These are phyloP conservation scores for Triangularia verruculosa DNA, from an alignment of 2,329 filamentous ascomycete genomes.

Conservation along the genomic window DNA sequence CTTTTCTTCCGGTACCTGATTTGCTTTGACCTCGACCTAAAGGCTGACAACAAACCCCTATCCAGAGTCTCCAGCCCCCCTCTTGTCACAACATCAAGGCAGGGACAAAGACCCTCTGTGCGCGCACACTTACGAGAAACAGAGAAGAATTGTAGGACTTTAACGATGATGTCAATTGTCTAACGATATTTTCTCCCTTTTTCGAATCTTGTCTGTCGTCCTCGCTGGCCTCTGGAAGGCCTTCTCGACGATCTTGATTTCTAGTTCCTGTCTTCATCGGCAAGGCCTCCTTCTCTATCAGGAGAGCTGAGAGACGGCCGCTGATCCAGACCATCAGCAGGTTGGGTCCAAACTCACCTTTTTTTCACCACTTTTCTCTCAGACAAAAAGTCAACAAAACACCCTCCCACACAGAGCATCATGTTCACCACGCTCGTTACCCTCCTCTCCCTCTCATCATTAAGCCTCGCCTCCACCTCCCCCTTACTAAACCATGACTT, in stretches of 20 bases:
- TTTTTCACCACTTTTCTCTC: not conserved
- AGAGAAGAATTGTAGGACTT: not conserved
- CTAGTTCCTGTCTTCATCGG: no score
- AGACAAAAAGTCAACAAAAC: not conserved
- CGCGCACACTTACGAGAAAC: not conserved
- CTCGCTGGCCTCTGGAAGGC: not conserved
- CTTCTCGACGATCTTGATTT: not conserved
- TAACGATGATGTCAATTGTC: not conserved
- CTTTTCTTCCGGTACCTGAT: not conserved
- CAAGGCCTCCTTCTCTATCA: not conserved
- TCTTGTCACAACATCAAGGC: not conserved
- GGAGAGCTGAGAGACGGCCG: not conserved
- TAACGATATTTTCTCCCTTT: not conserved
- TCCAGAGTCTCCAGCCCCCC: not conserved
- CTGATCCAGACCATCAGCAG: not conserved
- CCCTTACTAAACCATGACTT: constrained; percentile 35
- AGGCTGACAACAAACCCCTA: not conserved
- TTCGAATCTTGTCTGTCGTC: not conserved
- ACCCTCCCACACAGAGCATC: not conserved
- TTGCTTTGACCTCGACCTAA: not conserved
- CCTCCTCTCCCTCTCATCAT: not conserved
- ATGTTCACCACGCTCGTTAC: constrained; percentile 1
- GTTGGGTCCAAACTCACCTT: not conserved
- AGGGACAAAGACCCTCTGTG: not conserved
- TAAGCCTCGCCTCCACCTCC: not conserved